These are phyloP conservation scores for Cornus suecica DNA, from an alignment of 148 eudicot species.

Conservation along the genomic window DNA sequence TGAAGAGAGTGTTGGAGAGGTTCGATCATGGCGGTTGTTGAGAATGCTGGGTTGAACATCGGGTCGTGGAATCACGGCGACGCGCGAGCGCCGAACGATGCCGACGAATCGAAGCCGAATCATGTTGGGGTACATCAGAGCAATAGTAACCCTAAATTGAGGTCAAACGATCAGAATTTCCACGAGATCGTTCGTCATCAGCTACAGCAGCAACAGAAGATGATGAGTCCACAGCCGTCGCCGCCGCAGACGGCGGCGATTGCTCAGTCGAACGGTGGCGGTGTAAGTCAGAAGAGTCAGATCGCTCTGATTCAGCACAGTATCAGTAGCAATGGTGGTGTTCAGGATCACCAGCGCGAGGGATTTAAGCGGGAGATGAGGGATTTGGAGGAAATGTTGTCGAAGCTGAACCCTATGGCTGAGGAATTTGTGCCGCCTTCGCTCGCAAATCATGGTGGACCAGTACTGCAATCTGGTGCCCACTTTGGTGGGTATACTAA, in stretches of 20 bases:
- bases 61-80: slow-evolving; percentile 28
- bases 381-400: slow-evolving; percentile 68
- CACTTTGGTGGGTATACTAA: slow-evolving; percentile 43
- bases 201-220: slow-evolving; percentile 14
- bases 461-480: slow-evolving; percentile 14
- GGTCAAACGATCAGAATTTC: slow-evolving; percentile 34
- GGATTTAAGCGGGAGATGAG: slow-evolving; percentile 63
- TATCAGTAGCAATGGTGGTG: slow-evolving; percentile 25
- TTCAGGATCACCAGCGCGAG: slow-evolving; percentile 13
- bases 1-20: background rate
- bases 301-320: slow-evolving; percentile 12
- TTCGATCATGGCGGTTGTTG: slow-evolving; percentile 83
- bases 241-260: background rate
- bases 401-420: slow-evolving; percentile 84
- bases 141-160: slow-evolving; percentile 5
- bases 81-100: slow-evolving; percentile 20
- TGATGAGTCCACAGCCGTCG: background rate
- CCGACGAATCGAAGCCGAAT: slow-evolving; percentile 26
- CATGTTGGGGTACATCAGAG: background rate
- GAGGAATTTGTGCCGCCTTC: slow-evolving; percentile 70
- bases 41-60: slow-evolving; percentile 39
- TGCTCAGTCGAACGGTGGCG: slow-evolving; percentile 13
- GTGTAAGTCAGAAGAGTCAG: slow-evolving; percentile 5
- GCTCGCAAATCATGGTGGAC: slow-evolving; percentile 16
- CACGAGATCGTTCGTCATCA: slow-evolving; percentile 14